phyloP scores from a whole-genome alignment of 441 rosid genomes.

The Corymbia calophylla region DNA sequence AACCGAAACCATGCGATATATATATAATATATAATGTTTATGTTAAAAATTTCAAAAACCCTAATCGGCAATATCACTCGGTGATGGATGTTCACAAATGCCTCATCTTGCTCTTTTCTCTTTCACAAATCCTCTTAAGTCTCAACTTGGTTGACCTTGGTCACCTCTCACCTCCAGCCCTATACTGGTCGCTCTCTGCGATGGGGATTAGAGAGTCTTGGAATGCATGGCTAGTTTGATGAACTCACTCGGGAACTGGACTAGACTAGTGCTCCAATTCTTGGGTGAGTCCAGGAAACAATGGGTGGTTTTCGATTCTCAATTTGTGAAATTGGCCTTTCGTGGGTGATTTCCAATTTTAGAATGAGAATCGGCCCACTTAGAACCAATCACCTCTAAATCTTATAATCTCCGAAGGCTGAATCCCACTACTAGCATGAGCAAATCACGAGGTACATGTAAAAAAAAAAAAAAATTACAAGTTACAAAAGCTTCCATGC shows the following conservation, averaged over 20 bases:
- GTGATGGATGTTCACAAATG: fast-evolving
- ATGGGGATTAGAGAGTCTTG: neutral
- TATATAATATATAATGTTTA: no score
- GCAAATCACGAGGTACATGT: no score
- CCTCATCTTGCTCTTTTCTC: neutral
- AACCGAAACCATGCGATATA: no score
- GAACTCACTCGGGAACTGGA: neutral
- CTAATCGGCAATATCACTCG: neutral
- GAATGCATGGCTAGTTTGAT: neutral
- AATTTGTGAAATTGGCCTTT: neutral
- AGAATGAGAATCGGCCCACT: no score
- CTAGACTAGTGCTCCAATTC: no score
- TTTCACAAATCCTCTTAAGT: neutral
- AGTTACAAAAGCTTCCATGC: no score
- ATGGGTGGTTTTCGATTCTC: neutral
- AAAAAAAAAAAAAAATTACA: no score
- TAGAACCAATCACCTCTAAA: no score
- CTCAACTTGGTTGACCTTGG: no score
- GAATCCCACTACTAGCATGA: no score
- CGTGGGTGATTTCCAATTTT: no score
- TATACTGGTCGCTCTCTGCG: fast-evolving
- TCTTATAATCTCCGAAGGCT: no score
- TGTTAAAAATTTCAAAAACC: neutral
- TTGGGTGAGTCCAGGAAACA: neutral
- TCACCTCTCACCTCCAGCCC: neutral